These are phyloP conservation scores for Saccharomyces hybrid DNA, from an alignment of 1,139 yeast species.

Conservation along the genomic window DNA sequence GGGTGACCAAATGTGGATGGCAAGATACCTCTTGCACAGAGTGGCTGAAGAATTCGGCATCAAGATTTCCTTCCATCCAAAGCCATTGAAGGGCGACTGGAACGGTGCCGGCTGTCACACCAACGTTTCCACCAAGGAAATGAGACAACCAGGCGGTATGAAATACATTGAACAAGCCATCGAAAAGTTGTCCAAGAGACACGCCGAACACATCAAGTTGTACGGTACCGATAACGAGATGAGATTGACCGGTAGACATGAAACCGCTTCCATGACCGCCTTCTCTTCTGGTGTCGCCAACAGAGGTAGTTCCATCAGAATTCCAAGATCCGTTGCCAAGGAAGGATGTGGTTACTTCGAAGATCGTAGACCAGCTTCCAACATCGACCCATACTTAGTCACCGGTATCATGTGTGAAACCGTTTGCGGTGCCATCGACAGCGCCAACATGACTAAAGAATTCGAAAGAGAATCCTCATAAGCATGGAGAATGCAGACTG, in stretches of 20 bases:
- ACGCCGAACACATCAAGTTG: slow-evolving; percentile 88
- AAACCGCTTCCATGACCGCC: slow-evolving; percentile 87
- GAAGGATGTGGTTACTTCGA: slow-evolving; percentile 98
- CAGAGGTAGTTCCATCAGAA: slow-evolving; percentile 98
- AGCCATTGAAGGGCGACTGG: slow-evolving; percentile 98
- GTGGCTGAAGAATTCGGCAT: slow-evolving; percentile 98
- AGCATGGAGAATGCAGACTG: not conserved
- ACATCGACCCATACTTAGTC: slow-evolving; percentile 97
- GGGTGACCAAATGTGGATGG: slow-evolving; percentile 97
- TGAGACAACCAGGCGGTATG: slow-evolving; percentile 97
- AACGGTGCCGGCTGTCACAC: slow-evolving; percentile 99
- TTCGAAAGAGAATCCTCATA: slow-evolving; percentile 56
- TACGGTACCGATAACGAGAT: slow-evolving; percentile 91
- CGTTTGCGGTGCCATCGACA: slow-evolving; percentile 89
- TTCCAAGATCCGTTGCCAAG: slow-evolving; percentile 96
- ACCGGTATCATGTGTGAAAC: slow-evolving; percentile 98
- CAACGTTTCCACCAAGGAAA: slow-evolving; percentile 83
- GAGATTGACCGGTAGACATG: slow-evolving; percentile 97
- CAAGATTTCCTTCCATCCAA: slow-evolving; percentile 97
- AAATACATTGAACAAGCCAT: slow-evolving; percentile 86
- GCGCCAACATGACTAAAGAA: slow-evolving; percentile 91
- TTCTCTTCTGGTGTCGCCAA: slow-evolving; percentile 98
- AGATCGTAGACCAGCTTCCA: slow-evolving; percentile 99
- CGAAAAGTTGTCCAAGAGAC: slow-evolving; percentile 91
- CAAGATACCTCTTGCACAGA: slow-evolving; percentile 85